Percentiles rank a stretch among this genome's conserved stretches.
Evolutionary conservation across 371 early-diverging fungal genomes (phyloP).

Genomic region (Mucor velutinosus): DNA sequence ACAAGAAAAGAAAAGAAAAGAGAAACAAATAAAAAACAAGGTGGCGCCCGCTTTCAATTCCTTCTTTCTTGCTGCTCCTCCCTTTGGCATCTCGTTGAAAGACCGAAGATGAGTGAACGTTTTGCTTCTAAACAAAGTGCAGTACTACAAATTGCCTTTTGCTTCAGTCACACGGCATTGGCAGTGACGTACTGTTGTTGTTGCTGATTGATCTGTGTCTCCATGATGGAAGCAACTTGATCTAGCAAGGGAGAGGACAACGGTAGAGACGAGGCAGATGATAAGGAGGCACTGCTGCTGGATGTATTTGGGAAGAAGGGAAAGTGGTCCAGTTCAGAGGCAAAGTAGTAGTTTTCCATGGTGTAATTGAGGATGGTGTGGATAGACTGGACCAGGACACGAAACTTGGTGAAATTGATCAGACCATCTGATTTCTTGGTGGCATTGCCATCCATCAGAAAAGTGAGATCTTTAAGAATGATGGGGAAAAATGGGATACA

Average conservation of each 20-base stretch:
- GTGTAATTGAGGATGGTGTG: slow-evolving; percentile 21
- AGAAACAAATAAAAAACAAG: background rate
- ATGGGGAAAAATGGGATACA: slow-evolving; percentile 50
- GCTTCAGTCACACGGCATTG: background rate
- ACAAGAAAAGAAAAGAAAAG: slow-evolving; percentile 2
- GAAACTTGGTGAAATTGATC: slow-evolving; percentile 47
- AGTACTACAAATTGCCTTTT: too few species aligned
- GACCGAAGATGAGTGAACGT: background rate
- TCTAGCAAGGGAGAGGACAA: background rate
- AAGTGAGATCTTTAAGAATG: slow-evolving; percentile 47
- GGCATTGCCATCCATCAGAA: slow-evolving; percentile 43
- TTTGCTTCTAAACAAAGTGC: background rate
- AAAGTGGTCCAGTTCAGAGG: slow-evolving; percentile 34
- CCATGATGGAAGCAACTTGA: background rate
- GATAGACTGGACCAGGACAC: slow-evolving; percentile 28
- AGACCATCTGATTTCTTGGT: slow-evolving; percentile 15
- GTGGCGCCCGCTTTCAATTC: slow-evolving; percentile 2
- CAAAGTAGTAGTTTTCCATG: slow-evolving; percentile 37
- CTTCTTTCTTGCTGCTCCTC: background rate
- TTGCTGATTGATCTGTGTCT: slow-evolving; percentile 1
- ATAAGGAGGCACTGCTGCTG: background rate
- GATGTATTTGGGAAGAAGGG: slow-evolving; percentile 8
- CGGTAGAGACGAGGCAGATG: background rate
- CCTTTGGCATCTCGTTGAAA: background rate
- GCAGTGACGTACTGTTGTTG: background rate